These are phyloP conservation scores for Ascomycota sp. DNA, from an alignment of 2,329 filamentous ascomycete species.

Conservation along the genomic window DNA sequence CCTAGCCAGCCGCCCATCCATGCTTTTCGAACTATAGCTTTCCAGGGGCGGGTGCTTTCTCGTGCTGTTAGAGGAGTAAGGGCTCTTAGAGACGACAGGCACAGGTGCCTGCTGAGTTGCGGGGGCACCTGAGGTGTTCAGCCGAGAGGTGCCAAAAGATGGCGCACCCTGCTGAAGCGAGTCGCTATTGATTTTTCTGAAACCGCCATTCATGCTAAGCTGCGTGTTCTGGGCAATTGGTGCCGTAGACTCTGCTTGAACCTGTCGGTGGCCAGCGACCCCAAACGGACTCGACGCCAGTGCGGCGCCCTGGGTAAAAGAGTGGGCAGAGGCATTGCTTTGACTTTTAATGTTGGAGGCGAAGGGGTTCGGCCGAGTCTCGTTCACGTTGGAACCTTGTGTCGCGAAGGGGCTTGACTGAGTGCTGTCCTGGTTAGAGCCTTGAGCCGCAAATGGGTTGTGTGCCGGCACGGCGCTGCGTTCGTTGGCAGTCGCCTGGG, in stretches of 20 bases:
- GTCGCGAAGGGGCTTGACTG: constrained; percentile 7
- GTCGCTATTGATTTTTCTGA: too few species aligned
- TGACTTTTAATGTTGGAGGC: too few species aligned
- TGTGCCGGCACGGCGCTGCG: constrained; percentile 4
- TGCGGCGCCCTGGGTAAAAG: too few species aligned
- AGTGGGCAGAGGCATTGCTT: too few species aligned
- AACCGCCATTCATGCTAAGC: too few species aligned
- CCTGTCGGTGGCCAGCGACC: too few species aligned
- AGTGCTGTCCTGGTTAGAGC: constrained; percentile 2
- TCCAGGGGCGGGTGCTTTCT: constrained; percentile 23
- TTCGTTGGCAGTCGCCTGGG: constrained; percentile 4
- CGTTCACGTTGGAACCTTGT: neutral
- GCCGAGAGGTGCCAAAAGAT: constrained; percentile 1
- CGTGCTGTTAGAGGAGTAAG: constrained; percentile 23
- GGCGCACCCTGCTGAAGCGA: too few species aligned
- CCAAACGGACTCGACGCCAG: too few species aligned
- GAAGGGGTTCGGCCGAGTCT: too few species aligned
- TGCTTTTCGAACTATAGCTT: constrained; percentile 21
- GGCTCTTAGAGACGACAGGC: constrained; percentile 8
- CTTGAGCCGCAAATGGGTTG: constrained; percentile 11
- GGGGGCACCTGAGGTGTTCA: constrained; percentile 8
- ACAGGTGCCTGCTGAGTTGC: constrained; percentile 3
- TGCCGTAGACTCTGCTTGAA: too few species aligned
- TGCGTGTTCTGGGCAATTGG: too few species aligned
- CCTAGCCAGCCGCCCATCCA: constrained; percentile 24